phyloP scores from a whole-genome alignment of 495 filamentous ascomycete genomes.

The Pseudevernia furfuracea region DNA sequence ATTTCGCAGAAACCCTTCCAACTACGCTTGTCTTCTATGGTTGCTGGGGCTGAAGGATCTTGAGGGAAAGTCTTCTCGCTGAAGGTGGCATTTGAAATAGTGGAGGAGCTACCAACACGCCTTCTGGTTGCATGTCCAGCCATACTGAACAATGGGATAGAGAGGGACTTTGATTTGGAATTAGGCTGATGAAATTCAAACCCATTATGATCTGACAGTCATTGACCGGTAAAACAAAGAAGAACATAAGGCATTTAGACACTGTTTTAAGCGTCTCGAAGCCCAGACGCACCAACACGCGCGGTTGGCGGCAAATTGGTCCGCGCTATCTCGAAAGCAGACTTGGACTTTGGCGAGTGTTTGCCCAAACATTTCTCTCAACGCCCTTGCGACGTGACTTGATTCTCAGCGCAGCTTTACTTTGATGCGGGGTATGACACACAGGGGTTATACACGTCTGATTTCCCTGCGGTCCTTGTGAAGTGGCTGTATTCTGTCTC shows the following conservation, averaged over 20 bases:
- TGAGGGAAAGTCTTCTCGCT: constrained; percentile 21
- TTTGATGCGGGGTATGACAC: background rate
- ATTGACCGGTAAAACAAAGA: background rate
- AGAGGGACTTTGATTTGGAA: background rate
- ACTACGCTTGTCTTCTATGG: constrained; percentile 35
- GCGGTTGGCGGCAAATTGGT: background rate
- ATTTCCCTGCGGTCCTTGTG: background rate
- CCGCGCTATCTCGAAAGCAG: background rate
- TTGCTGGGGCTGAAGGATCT: constrained; percentile 36
- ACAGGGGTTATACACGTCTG: background rate
- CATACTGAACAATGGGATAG: constrained; percentile 26
- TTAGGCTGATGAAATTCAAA: background rate
- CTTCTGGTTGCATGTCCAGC: constrained; percentile 33
- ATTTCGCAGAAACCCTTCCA: constrained; percentile 84
- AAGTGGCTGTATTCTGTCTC: background rate
- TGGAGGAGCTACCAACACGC: constrained; percentile 27
- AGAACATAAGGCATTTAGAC: background rate
- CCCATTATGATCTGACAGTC: background rate
- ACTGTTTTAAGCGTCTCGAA: background rate
- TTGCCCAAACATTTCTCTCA: background rate
- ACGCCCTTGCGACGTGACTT: background rate
- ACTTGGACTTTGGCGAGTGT: too few species aligned
- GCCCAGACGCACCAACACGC: background rate
- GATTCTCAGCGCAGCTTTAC: background rate
- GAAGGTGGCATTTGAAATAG: constrained; percentile 1